Conservation (phyloP, 23 red algal species). For the Pyropia yezoensis region DNA sequence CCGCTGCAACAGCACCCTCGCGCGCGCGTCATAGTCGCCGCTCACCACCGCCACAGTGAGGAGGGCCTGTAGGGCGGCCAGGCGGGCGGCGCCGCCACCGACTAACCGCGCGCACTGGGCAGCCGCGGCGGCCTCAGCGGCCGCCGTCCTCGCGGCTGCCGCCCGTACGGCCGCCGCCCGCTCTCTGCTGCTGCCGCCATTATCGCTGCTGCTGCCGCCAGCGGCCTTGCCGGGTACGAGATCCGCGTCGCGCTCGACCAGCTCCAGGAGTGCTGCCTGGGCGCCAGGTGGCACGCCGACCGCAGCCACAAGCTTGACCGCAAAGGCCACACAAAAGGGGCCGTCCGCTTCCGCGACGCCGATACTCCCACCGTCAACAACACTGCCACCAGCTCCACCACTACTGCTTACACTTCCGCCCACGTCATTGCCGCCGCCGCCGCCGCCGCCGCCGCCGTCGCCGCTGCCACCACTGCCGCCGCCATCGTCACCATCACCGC, state of each 20-base stretch:
- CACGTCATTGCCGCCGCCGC: no score
- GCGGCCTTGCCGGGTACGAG: slow-evolving; percentile 1
- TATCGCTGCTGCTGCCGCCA: no score
- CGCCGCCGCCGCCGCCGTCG: no score
- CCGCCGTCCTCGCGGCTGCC: no score
- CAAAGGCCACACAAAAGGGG: slow-evolving; percentile 31
- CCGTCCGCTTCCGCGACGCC: slow-evolving; percentile 27
- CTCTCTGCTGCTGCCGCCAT: no score
- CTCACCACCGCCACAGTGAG: slow-evolving; percentile 41
- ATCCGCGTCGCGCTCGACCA: slow-evolving; percentile 8
- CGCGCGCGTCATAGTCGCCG: slow-evolving; percentile 71
- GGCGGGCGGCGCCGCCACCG: slow-evolving; percentile 43
- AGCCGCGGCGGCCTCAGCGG: neutral
- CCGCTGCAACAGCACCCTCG: slow-evolving; percentile 48
- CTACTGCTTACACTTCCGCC: no score
- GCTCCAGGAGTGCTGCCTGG: slow-evolving; percentile 33
- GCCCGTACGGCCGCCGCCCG: no score
- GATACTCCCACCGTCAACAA: neutral
- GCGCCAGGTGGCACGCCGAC: slow-evolving; percentile 18
- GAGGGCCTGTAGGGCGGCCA: slow-evolving; percentile 68
- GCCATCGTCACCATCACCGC: no score
- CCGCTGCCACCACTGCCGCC: no score
- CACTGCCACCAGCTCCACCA: neutral
- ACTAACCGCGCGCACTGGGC: slow-evolving; percentile 49
- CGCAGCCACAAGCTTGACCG: slow-evolving; percentile 18